Evolutionary conservation across 495 filamentous ascomycete species (phyloP), one percentile per base, ranked within the genome.

Genomic region (Jackrogersella multiformis): DNA sequence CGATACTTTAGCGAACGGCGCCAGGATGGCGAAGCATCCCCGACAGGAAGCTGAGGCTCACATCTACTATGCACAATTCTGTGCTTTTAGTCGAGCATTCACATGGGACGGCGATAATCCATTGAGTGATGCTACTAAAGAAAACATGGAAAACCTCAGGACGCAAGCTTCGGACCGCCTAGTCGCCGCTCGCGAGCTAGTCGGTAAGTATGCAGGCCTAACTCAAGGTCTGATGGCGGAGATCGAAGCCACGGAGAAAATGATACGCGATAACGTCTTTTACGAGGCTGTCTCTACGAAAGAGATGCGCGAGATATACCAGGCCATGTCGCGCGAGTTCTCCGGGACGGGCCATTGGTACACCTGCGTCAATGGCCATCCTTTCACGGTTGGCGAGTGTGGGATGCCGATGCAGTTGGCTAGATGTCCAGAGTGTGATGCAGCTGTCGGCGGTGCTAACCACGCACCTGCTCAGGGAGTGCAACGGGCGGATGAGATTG

Each of bases 301-400:
- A 2, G 81, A 83, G 69, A 73, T 73, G 64, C 67, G 65, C 13
- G 68, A 69, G 1, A 73, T 88, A 9, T 79, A 85, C 15, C 35
- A 69, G 1, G 85, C 82, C 4, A 88, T 88, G 86, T 59, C 78
- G 4, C 58, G 48, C 0, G 81, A 82, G 53, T 87, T 88, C 28
- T 61, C 34, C 1, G 80, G 82, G 2, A 88, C 82, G 4, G 87
- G 88, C 0, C 87, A 90, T 72, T 91, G 87, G 89, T 92, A 91
- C 74, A 80, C 80, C 13, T 92, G 89, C 61, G 73, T 54, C 38
- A 91, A 92, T 74, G 83, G 85, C 0, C 86, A 92, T 75, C 87
- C 89, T 16, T 93, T 93, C 67, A 89, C 89, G 0, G 78, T 92
- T 34, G 89, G 90, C 0, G 85, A 92, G 63, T 94, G 90, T 73